Evolutionary conservation across 2,329 filamentous ascomycete species (phyloP), one percentile per base, ranked within the genome.

Genomic region (Cordyceps tenuipes): DNA sequence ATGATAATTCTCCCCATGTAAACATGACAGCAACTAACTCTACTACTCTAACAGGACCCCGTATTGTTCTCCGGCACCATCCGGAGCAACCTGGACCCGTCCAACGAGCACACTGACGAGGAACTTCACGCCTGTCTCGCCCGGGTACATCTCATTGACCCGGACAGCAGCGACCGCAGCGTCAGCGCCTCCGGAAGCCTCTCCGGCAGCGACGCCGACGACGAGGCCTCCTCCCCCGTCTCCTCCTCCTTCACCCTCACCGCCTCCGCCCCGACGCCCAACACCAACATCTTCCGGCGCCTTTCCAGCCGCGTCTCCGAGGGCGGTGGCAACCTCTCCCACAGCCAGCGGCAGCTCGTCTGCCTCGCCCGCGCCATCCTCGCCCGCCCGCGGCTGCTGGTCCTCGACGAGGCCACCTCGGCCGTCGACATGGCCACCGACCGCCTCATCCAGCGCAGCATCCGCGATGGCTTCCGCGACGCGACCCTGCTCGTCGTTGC

Each of bases 61-160:
- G 88, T 92, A 1, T 79, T 94, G 7, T 93, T 94, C 73, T 89
- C 86, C 0, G 90, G 90, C 21, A 91, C 89, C 0, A 77, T 94
- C 26, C 81, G 89, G 41, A 81, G 77, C 34, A 90, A 90, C 66
- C 77, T 90, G 7, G 88, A 90, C 67, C 83, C 87, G 0, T 89
- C 89, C 66, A 76, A 84, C 60, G 75, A 86, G 62, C 82, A 88
- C 68, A 78, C 75, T 2, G 86, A 90, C 64, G 74, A 51, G 8
- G 55, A 58, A 23, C 55, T 58, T 43, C 47, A 34, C n/a, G 31
- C 21, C 23, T 85, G 82, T 0, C 75, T 90, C 1, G 76, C 79
- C 56, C 81, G 85, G 8, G 86, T 88, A 13, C 83, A 88, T 67
- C 77, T 89, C 13, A 71, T 80, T 31, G 64, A 66, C 57, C 72